Base-by-base conservation (phyloP, 148 eudicot species). In the Spergularia marina region DNA sequence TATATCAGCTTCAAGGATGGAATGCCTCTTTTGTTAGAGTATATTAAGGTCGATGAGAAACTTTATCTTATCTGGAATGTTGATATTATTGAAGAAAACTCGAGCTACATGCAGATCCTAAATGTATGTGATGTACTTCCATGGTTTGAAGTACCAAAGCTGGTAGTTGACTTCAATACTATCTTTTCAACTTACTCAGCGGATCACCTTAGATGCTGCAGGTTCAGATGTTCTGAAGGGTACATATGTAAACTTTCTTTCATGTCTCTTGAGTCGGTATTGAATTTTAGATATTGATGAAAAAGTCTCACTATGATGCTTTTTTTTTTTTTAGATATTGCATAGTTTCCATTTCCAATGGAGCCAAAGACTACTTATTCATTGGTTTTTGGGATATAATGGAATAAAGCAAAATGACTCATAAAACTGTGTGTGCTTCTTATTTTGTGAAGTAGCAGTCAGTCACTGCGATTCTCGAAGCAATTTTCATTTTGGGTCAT, bases 71-170 rank as follows among this genome's bases (percentile, higher is more conserved):
- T 74, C 34, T 74, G 77, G 77, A 74, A n/a, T 52, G 68, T 74
- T 14, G 69, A 74, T 63, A 49, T 74, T 16, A 30, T 52, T 25
- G 77, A 74, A 25, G 77, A 74, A 12, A 74, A 52, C 51, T 63
- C 57, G 15, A 74, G 51, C 15, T 63, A 51, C 11, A 47, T 74
- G 49, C 77, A 74, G 69, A 47, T 62, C 30, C 34, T 74, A 44
- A 74, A 61, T 41, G 59, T 74, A 0, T 74, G 77, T 59, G 77
- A 74, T 74, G 67, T 63, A 62, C 77, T 74, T 74, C 59, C 77
- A 49, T 61, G 58, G 69, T 62, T 17, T 25, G 77, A 74, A 15
- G 8, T 74, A 49, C 77, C 69, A 63, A 74, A 63, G 56, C 66
- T 74, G 12, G 69, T 30, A 15, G 34, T 12, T n/a, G 3, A 63